Evolutionary conservation across 495 filamentous ascomycete genomes (phyloP), one percentile per base, ranked within the genome.

Genomic region (Penicillium ucsense): DNA sequence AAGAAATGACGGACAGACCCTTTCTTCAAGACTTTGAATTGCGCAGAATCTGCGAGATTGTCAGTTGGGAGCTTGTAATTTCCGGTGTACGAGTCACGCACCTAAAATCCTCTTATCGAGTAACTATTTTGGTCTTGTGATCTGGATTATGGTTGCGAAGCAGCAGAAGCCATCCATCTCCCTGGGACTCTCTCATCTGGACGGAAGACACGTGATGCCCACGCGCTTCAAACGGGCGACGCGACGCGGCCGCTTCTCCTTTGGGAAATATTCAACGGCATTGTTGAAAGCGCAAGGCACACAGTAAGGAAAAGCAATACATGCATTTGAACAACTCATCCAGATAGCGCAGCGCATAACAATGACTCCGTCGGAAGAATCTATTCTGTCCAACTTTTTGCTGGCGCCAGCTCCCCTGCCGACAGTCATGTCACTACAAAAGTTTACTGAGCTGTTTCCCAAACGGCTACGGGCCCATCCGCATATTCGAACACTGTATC

Each of bases 371-470:
- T 81, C 80, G 31, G 86, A 91, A 57, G 65, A 73, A 35, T 76
- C 76, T 3, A 85, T 95, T 52, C 76, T 95, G 44, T 76, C 70
- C 61, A 83, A 82, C 51, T 94, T 91, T 54, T 72, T 95, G 35
- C 80, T 94, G 41, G 71, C 83, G 10, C 83, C 87, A 5, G 81
- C 88, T 4, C 74, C 84, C 30, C 66, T 92, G 43, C 83, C 84
- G 6, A 77, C 81, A 35, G 70, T 88, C 46, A 74, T 91, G 54
- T 80, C 87, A 9, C 67, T 91, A 30, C 71, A 81, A 43, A 77
- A 87, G 51, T 94, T 94, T 68, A 80, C 78, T 31, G 75, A 81
- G 30, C 70, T 92, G 35, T 92, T 95, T 51, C 88, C 89, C 3
- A 78, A 73, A 38, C 65, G 78, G 4, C 72, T 84, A 47, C 84